Percentiles rank a stretch among this genome's conserved stretches.
These are phyloP conservation scores for Fusarium oligoseptatum DNA, from an alignment of 2,329 filamentous ascomycete genomes.

Conservation along the genomic window DNA sequence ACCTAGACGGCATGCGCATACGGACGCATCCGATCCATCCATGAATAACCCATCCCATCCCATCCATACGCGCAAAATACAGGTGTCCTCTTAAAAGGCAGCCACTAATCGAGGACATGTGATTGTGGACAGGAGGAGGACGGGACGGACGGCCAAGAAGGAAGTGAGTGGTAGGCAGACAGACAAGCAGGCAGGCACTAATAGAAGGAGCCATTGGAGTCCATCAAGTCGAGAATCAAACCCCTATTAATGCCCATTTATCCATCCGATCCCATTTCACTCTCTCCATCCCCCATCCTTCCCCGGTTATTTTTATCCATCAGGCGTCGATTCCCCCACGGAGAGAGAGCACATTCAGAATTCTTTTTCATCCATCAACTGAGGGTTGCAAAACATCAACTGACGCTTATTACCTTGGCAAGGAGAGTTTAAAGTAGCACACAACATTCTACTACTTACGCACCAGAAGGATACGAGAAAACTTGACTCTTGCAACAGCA, in stretches of 20 bases:
- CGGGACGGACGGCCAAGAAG: background rate
- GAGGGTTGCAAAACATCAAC: conserved; percentile 9
- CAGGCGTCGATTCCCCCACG: conserved; percentile 2
- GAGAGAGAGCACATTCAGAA: background rate
- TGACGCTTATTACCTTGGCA: background rate
- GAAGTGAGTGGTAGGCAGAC: background rate
- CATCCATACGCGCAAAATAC: conserved; percentile 1
- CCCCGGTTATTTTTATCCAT: background rate
- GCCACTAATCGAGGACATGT: conserved; percentile 22
- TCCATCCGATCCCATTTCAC: background rate
- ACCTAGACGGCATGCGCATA: background rate
- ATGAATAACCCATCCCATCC: too few relatives aligned
- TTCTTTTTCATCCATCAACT: background rate
- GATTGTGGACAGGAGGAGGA: conserved; percentile 10
- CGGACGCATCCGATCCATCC: too few relatives aligned
- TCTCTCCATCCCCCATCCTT: background rate
- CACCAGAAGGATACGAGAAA: background rate
- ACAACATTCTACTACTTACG: background rate
- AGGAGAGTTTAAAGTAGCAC: background rate
- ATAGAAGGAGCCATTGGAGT: background rate
- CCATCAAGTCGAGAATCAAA: background rate
- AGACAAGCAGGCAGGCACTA: background rate
- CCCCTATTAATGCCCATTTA: conserved; percentile 1
- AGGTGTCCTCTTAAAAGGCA: background rate
- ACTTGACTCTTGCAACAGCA: background rate